phyloP scores from a whole-genome alignment of 805 yeast genomes.

The Starmerella bacillaris region DNA sequence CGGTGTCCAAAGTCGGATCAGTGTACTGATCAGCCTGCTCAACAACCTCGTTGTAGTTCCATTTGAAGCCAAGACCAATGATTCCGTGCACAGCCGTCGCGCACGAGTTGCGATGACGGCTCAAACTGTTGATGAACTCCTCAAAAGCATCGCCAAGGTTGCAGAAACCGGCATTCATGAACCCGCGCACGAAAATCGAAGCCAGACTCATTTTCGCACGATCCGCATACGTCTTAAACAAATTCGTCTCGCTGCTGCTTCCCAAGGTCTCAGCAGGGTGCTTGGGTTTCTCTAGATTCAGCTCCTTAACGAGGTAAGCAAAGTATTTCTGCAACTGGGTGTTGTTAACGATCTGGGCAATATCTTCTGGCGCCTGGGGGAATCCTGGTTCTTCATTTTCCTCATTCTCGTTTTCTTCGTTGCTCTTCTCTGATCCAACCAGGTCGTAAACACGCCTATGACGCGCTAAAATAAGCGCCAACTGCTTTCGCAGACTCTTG shows the following conservation, averaged over 20 bases:
- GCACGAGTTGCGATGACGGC: slow-evolving; percentile 19
- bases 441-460: slow-evolving; percentile 65
- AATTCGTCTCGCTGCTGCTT: slow-evolving; percentile 50
- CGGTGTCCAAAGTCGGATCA: slow-evolving; percentile 67
- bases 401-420: no score
- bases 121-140: slow-evolving; percentile 24
- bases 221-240: slow-evolving; percentile 27
- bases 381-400: no score
- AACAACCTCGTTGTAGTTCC: slow-evolving; percentile 81
- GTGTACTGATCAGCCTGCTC: slow-evolving; percentile 77
- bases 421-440: slow-evolving; percentile 5
- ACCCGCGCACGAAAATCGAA: slow-evolving; percentile 81
- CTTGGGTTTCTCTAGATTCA: slow-evolving; percentile 74
- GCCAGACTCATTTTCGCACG: slow-evolving; percentile 93
- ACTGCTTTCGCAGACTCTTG: slow-evolving; percentile 59
- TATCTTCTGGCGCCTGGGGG: slow-evolving; percentile 28
- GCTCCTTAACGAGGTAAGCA: slow-evolving; percentile 63
- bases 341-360: slow-evolving; percentile 74
- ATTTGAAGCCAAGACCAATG: slow-evolving; percentile 71
- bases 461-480: slow-evolving; percentile 73
- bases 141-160: slow-evolving; percentile 47
- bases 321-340: slow-evolving; percentile 61
- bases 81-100: slow-evolving; percentile 83
- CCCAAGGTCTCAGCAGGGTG: slow-evolving; percentile 91
- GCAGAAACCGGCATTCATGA: slow-evolving; percentile 81